phyloP scores from a whole-genome alignment of 2,329 filamentous ascomycete species.

The Lachnellula subtilissima region DNA sequence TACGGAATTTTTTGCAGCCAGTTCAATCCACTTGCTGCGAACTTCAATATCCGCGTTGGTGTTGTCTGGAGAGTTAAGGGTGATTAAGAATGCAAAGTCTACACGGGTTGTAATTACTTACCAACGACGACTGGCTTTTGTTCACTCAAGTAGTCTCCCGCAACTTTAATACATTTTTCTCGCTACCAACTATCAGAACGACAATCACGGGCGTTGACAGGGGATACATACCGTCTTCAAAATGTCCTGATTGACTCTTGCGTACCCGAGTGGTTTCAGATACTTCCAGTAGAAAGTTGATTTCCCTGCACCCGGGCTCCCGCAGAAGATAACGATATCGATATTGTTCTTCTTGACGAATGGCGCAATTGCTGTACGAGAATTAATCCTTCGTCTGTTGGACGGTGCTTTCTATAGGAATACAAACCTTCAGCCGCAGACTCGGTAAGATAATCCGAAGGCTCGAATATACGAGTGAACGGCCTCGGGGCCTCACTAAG shows the following conservation, averaged over 20 bases:
- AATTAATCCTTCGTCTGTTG: constrained; percentile 5
- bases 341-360: constrained; percentile 55
- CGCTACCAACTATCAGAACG: constrained; percentile 33
- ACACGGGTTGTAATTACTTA: constrained; percentile 40
- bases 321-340: constrained; percentile 82
- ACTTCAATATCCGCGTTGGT: constrained; percentile 85
- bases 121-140: constrained; percentile 72
- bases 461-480: constrained; percentile 68
- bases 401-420: background rate
- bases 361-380: constrained; percentile 4
- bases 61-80: constrained; percentile 56
- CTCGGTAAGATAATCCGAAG: constrained; percentile 48
- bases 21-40: constrained; percentile 69
- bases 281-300: constrained; percentile 82
- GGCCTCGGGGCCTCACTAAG: constrained; percentile 60
- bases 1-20: constrained; percentile 66
- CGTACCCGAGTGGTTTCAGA: constrained; percentile 73
- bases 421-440: constrained; percentile 21
- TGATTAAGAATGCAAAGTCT: constrained; percentile 3
- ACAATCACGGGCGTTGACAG: constrained; percentile 3
- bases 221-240: constrained; percentile 60
- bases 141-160: constrained; percentile 57
- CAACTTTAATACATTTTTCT: constrained; percentile 67
- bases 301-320: constrained; percentile 85
- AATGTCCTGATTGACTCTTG: constrained; percentile 83